Percentiles rank a stretch among this genome's conserved stretches.
Conservation (phyloP, 306 rosid genomes). For the Dalbergia cultrata region DNA sequence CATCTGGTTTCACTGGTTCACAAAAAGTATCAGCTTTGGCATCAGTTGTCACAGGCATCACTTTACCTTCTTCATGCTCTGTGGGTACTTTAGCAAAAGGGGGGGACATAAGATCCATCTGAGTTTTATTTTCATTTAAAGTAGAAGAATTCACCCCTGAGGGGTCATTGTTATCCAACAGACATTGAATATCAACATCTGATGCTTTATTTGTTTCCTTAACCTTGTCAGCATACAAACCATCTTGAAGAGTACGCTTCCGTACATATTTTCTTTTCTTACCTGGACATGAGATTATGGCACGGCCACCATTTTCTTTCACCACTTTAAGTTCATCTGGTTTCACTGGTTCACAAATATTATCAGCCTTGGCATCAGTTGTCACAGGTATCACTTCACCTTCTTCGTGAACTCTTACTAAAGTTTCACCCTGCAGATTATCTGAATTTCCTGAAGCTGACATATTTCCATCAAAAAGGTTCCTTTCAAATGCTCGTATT, state of each 20-base stretch:
- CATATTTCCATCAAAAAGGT: conserved; percentile 58
- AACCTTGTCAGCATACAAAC: conserved; percentile 45
- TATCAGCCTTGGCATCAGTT: conserved; percentile 47
- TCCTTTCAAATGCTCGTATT: conserved; percentile 85
- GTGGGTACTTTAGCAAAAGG: conserved; percentile 36
- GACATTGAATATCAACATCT: conserved; percentile 44
- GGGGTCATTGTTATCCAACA: conserved; percentile 39
- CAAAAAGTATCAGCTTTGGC: neutral
- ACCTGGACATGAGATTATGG: conserved; percentile 45
- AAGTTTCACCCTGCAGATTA: conserved; percentile 52
- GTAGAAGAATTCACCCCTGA: conserved; percentile 49
- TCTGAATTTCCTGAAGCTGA: conserved; percentile 63
- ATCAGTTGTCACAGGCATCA: conserved; percentile 36
- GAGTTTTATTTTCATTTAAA: conserved; percentile 53
- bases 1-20: conserved; percentile 42
- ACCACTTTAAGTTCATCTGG: conserved; percentile 6
- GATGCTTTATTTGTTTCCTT: conserved; percentile 47
- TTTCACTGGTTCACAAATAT: conserved; percentile 31
- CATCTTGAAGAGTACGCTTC: conserved; percentile 44
- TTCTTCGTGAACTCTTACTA: conserved; percentile 56
- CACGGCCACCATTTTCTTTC: conserved; percentile 45
- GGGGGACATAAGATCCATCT: conserved; percentile 49
- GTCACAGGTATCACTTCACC: conserved; percentile 48
- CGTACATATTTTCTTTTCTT: conserved; percentile 53
- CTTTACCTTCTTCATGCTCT: conserved; percentile 16